A percentile compares a stretch with the other conserved stretches of the same genome.
Evolutionary conservation across 2,329 filamentous ascomycete species (phyloP).

Genomic region (Paraphaeosphaeria sporulosa): DNA sequence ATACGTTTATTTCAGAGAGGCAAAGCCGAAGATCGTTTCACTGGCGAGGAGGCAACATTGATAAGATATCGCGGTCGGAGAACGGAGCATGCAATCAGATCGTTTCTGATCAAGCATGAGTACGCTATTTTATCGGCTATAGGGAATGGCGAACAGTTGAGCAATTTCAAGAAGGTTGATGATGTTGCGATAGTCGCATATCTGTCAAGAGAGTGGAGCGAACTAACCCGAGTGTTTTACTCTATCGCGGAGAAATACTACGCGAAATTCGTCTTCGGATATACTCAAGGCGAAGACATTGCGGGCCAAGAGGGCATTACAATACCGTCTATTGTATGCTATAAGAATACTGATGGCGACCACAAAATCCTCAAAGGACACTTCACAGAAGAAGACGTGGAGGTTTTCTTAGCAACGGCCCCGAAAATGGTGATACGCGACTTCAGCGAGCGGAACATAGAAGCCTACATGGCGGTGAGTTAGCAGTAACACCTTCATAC

Average conservation of each 20-base stretch:
- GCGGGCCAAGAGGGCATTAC: slow-evolving; percentile 22
- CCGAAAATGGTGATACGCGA: slow-evolving; percentile 11
- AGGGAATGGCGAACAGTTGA: slow-evolving; percentile 1
- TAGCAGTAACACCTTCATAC: neutral
- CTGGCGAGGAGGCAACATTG: slow-evolving; percentile 6
- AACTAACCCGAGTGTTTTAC: slow-evolving; percentile 13
- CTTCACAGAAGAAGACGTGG: slow-evolving; percentile 15
- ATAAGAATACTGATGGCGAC: slow-evolving; percentile 30
- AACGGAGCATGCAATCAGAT: slow-evolving; percentile 20
- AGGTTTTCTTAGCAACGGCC: slow-evolving; percentile 10
- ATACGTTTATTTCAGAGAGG: slow-evolving; percentile 23
- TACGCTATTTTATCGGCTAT: slow-evolving; percentile 20
- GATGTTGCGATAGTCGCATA: slow-evolving; percentile 29
- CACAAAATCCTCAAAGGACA: slow-evolving; percentile 23
- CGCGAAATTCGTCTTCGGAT: slow-evolving; percentile 27
- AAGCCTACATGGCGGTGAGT: slow-evolving; percentile 29
- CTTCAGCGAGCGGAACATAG: slow-evolving; percentile 27
- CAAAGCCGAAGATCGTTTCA: neutral
- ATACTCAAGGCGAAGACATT: slow-evolving; percentile 16
- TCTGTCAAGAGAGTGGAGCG: slow-evolving; percentile 15
- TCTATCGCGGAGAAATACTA: slow-evolving; percentile 21
- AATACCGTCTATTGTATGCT: slow-evolving; percentile 27
- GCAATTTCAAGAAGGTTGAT: slow-evolving; percentile 22
- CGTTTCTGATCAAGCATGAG: slow-evolving; percentile 25
- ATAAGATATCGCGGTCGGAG: slow-evolving; percentile 27